Conservation (phyloP, 768 basidiomycete genomes). For the Rhodosporidiobolus odoratus region DNA sequence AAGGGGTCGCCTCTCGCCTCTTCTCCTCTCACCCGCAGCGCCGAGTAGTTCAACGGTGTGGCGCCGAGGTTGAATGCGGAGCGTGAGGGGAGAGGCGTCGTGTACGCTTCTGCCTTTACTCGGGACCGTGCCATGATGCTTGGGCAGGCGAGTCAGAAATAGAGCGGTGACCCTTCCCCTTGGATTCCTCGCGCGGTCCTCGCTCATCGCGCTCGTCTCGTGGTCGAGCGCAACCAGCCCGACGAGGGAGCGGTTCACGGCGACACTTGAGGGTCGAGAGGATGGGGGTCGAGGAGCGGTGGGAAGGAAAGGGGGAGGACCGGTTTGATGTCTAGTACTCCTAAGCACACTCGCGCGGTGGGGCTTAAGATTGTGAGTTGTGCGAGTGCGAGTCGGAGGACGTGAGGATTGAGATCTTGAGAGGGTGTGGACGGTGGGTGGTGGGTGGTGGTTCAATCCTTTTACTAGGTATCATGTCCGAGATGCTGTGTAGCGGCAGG, state of each 20-base stretch:
- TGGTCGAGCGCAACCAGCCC: background rate
- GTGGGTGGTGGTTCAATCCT: background rate
- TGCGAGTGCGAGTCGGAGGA: background rate
- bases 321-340: background rate
- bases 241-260: background rate
- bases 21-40: background rate
- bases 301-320: background rate
- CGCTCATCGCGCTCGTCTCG: background rate
- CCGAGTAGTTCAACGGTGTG: background rate
- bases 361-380: too few relatives aligned
- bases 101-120: constrained; percentile 34
- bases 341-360: too few relatives aligned
- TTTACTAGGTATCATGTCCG: constrained; percentile 3
- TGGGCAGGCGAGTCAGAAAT: constrained; percentile 5
- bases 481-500: background rate
- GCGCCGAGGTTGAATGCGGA: background rate
- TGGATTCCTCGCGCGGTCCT: too few relatives aligned
- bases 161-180: background rate
- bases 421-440: background rate
- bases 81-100: background rate
- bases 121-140: background rate
- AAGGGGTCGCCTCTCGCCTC: background rate
- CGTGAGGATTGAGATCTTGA: background rate
- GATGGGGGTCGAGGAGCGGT: background rate
- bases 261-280: background rate